Conservation (phyloP, 306 rosid genomes). For the Pterocarpus macrocarpus region DNA sequence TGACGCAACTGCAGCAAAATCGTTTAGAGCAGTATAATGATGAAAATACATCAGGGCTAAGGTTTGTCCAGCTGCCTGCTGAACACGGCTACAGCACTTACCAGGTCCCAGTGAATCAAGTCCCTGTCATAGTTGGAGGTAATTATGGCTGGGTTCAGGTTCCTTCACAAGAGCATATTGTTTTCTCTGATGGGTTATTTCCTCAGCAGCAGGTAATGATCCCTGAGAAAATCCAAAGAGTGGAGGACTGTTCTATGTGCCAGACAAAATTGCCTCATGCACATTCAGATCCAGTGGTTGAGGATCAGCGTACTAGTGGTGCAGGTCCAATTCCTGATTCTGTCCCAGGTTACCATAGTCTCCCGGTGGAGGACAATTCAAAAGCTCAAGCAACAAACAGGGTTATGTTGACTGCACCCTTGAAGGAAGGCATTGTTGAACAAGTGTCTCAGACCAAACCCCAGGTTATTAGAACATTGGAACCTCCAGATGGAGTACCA, state of each 20-base stretch:
- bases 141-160: conserved; percentile 76
- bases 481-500: conserved; percentile 56
- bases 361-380: conserved; percentile 60
- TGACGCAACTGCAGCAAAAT: conserved; percentile 66
- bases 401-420: conserved; percentile 55
- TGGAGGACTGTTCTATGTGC: conserved; percentile 77
- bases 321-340: conserved; percentile 60
- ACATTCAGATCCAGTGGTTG: conserved; percentile 78
- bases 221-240: conserved; percentile 58
- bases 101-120: conserved; percentile 68
- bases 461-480: conserved; percentile 54
- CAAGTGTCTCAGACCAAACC: conserved; percentile 60
- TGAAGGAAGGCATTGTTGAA: conserved; percentile 60
- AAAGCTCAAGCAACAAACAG: conserved; percentile 59
- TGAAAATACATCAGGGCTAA: conserved; percentile 63
- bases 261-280: conserved; percentile 83
- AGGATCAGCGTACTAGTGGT: conserved; percentile 58
- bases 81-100: conserved; percentile 70
- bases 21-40: conserved; percentile 65
- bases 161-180: conserved; percentile 62
- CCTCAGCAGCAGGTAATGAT: conserved; percentile 65
- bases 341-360: conserved; percentile 56
- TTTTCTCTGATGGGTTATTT: conserved; percentile 61
- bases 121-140: conserved; percentile 62
- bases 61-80: conserved; percentile 71